These are phyloP conservation scores for Lunasporangiospora selenospora DNA, from an alignment of 192 early-diverging fungal genomes.

Conservation along the genomic window DNA sequence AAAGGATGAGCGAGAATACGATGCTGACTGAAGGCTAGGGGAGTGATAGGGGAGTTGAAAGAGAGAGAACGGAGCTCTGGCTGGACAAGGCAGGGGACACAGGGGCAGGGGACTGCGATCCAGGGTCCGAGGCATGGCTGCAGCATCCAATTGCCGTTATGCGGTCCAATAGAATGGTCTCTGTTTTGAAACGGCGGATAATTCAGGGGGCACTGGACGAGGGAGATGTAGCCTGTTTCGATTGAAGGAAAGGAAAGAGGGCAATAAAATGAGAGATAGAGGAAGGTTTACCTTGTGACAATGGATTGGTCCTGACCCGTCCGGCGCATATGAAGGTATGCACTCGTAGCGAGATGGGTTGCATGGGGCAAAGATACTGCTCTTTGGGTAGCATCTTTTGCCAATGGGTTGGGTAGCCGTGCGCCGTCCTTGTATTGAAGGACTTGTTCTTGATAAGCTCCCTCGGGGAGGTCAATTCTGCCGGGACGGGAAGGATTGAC, in stretches of 20 bases:
- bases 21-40: no score
- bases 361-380: constrained; percentile 74
- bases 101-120: no score
- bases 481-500: constrained; percentile 70
- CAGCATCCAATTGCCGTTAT: no score
- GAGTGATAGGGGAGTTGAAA: no score
- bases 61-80: no score
- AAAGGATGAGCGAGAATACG: constrained; percentile 67
- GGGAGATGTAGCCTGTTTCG: background rate
- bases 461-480: constrained; percentile 60
- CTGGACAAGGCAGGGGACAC: no score
- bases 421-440: constrained; percentile 69
- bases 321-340: constrained; percentile 88
- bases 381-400: constrained; percentile 51
- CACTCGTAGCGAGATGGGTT: constrained; percentile 83
- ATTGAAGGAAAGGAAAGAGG: background rate
- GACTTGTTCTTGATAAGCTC: constrained; percentile 75
- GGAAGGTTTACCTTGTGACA: constrained; percentile 79
- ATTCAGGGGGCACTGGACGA: no score
- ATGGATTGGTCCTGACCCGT: constrained; percentile 91
- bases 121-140: no score
- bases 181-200: no score
- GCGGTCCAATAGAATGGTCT: no score
- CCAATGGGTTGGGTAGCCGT: constrained; percentile 19
- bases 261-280: background rate